These are phyloP conservation scores for Circinella umbellata DNA, from an alignment of 371 early-diverging fungal species.

Conservation along the genomic window DNA sequence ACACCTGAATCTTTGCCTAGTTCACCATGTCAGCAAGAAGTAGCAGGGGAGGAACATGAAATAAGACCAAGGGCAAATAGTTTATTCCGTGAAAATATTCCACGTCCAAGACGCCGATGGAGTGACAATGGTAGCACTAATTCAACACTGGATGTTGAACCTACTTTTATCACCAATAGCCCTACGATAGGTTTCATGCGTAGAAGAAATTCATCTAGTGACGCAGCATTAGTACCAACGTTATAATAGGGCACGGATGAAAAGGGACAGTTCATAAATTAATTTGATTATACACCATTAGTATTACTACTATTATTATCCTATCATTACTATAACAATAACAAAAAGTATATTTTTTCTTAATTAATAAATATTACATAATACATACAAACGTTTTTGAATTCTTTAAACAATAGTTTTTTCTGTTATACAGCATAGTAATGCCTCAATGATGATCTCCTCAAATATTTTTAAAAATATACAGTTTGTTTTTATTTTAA, in stretches of 20 bases:
- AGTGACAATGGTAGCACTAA: neutral
- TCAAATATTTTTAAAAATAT: no score
- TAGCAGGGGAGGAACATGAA: neutral
- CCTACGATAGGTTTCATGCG: neutral
- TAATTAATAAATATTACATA: no score
- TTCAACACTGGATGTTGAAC: neutral
- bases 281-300: no score
- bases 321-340: no score
- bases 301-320: no score
- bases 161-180: neutral
- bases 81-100: constrained; percentile 1
- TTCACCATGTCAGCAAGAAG: neutral
- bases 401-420: no score
- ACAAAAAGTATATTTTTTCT: no score
- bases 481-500: no score
- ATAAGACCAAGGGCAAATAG: neutral
- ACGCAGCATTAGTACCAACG: neutral
- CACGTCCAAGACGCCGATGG: neutral
- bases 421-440: no score
- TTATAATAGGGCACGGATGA: neutral
- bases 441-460: no score
- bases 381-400: no score
- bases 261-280: no score
- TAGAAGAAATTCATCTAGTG: neutral
- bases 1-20: neutral